Percentiles rank a stretch among this genome's conserved stretches.
phyloP scores from a whole-genome alignment of 2,329 filamentous ascomycete genomes.

The Xylariaceae sp. region DNA sequence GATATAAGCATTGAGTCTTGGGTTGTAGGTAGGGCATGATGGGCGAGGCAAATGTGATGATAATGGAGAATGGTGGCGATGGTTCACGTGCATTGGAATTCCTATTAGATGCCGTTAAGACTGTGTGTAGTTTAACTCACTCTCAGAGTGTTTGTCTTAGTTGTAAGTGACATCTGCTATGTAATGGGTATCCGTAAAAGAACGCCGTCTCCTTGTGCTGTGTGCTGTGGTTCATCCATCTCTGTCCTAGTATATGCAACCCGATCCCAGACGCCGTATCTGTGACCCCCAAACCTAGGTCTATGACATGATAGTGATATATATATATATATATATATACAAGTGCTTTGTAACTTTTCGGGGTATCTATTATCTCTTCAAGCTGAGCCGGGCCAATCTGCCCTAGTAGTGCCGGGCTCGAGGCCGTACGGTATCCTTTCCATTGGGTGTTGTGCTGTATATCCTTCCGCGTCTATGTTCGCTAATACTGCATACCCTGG shows the following conservation, averaged over 20 bases:
- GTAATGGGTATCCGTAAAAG: slow-evolving; percentile 7
- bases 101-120: not conserved
- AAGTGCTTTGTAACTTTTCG: not conserved
- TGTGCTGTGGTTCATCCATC: slow-evolving; percentile 3
- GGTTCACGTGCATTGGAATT: too few species aligned
- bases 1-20: too few species aligned
- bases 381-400: not conserved
- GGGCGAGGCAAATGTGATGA: too few species aligned
- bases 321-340: not conserved
- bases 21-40: too few species aligned
- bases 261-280: not conserved
- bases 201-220: slow-evolving; percentile 1
- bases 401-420: slow-evolving; percentile 18
- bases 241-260: slow-evolving; percentile 8
- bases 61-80: too few species aligned
- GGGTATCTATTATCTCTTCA: not conserved
- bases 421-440: not conserved
- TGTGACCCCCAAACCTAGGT: not conserved
- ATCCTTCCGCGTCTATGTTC: not conserved
- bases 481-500: too few species aligned
- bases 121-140: not conserved
- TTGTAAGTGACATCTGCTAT: not conserved
- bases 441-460: not conserved
- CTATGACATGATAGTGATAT: not conserved
- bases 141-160: not conserved